These are phyloP conservation scores for Saitozyma sp. DNA, from an alignment of 768 basidiomycete genomes.

Conservation along the genomic window DNA sequence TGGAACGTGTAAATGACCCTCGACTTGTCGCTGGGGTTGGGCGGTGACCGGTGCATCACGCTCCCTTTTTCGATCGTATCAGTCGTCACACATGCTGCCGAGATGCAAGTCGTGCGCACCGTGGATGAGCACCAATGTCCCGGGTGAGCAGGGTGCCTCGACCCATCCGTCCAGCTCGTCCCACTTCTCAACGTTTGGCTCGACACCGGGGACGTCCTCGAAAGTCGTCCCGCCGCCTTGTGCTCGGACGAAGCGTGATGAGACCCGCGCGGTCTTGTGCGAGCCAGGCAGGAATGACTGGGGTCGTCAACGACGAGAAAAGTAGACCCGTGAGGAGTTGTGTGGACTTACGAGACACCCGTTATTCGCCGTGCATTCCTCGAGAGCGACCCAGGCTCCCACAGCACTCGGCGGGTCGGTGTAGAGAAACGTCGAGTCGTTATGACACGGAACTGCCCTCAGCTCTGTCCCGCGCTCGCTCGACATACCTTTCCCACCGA, in stretches of 20 bases:
- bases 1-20: slow-evolving; percentile 89
- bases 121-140: slow-evolving; percentile 90
- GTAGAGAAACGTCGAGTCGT: slow-evolving; percentile 83
- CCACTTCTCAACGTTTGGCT: slow-evolving; percentile 46
- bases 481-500: slow-evolving; percentile 80
- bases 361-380: slow-evolving; percentile 67
- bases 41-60: slow-evolving; percentile 87
- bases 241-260: slow-evolving; percentile 80
- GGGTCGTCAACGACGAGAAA: not conserved
- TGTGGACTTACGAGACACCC: slow-evolving; percentile 47
- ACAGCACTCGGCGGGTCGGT: slow-evolving; percentile 87
- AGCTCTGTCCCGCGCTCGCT: not conserved
- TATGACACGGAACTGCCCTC: slow-evolving; percentile 76
- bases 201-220: slow-evolving; percentile 59
- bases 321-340: not conserved
- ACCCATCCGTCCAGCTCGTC: slow-evolving; percentile 45
- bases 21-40: slow-evolving; percentile 75
- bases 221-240: slow-evolving; percentile 73
- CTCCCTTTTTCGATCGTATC: slow-evolving; percentile 30
- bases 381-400: slow-evolving; percentile 95
- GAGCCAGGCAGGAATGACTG: slow-evolving; percentile 68
- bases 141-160: slow-evolving; percentile 54
- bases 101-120: slow-evolving; percentile 56
- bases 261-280: slow-evolving; percentile 70
- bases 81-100: too few relatives aligned